Conservation (phyloP, 768 basidiomycete genomes). For the Auricularia heimuer region DNA sequence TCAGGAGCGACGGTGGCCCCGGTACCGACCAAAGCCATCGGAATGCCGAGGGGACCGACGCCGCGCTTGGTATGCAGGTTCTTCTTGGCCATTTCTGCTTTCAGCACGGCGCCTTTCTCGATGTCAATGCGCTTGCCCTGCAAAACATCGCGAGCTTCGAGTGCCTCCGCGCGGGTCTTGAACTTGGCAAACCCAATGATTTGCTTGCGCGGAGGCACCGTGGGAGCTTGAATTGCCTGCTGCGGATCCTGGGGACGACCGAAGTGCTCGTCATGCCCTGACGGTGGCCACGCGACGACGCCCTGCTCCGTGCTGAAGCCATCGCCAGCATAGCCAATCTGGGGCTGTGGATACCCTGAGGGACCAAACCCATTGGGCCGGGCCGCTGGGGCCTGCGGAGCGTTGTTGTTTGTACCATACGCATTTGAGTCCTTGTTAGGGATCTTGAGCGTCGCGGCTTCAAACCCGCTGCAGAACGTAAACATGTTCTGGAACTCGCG, state of each 20-base stretch:
- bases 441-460: conserved; percentile 95
- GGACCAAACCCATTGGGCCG: conserved; percentile 10
- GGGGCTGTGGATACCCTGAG: neutral
- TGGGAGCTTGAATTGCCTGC: conserved; percentile 22
- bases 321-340: neutral
- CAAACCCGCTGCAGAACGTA: conserved; percentile 90
- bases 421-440: conserved; percentile 85
- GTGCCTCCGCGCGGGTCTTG: conserved; percentile 73
- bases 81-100: conserved; percentile 99
- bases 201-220: conserved; percentile 69
- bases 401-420: conserved; percentile 41
- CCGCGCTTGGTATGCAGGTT: conserved; percentile 93
- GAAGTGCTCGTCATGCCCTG: conserved; percentile 27
- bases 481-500: conserved; percentile 99
- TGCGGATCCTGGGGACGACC: conserved; percentile 17
- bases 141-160: conserved; percentile 77
- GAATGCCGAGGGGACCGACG: conserved; percentile 50
- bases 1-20: conserved; percentile 20
- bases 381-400: conserved; percentile 26
- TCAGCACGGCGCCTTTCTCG: conserved; percentile 85
- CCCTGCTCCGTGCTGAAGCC: neutral
- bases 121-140: conserved; percentile 88
- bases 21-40: conserved; percentile 15
- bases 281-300: conserved; percentile 12
- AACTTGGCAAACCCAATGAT: conserved; percentile 99